Evolutionary conservation across 225 moss, liverwort and hornwort genomes (phyloP).

Genomic region (Straminergon stramineum): DNA sequence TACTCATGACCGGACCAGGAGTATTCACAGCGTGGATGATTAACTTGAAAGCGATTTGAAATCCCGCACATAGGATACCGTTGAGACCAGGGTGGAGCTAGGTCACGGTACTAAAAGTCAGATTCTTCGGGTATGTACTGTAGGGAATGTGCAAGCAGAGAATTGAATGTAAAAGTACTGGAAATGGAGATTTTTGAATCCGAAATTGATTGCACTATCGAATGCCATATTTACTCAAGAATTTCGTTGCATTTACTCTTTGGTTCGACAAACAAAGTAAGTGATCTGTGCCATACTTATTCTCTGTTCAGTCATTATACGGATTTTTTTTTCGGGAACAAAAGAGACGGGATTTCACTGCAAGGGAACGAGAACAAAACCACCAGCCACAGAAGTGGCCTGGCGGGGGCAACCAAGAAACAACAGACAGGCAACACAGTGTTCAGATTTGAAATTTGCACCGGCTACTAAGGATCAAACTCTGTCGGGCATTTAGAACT

Average conservation of each 20-base stretch:
- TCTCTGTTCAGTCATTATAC: background rate
- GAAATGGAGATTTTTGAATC: background rate
- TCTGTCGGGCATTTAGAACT: no score
- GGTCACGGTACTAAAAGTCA: background rate
- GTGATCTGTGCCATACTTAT: background rate
- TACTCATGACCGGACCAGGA: background rate
- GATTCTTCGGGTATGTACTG: background rate
- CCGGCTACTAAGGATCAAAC: no score
- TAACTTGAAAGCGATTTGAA: background rate
- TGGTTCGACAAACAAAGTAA: background rate
- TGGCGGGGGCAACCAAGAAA: background rate
- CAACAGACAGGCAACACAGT: background rate
- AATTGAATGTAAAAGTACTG: background rate
- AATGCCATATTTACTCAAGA: no score
- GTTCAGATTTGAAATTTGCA: background rate
- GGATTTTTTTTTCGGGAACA: background rate
- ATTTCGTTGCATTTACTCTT: background rate
- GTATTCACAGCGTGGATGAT: background rate
- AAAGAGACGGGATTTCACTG: background rate
- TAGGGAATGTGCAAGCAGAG: background rate
- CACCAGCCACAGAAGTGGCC: background rate
- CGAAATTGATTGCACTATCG: background rate
- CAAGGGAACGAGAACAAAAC: background rate
- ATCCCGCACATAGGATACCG: background rate
- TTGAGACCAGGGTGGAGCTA: background rate